Evolutionary conservation across 1,139 yeast genomes (phyloP), one percentile per base, ranked within the genome.

Genomic region (Debaryomyces robertsiae): DNA sequence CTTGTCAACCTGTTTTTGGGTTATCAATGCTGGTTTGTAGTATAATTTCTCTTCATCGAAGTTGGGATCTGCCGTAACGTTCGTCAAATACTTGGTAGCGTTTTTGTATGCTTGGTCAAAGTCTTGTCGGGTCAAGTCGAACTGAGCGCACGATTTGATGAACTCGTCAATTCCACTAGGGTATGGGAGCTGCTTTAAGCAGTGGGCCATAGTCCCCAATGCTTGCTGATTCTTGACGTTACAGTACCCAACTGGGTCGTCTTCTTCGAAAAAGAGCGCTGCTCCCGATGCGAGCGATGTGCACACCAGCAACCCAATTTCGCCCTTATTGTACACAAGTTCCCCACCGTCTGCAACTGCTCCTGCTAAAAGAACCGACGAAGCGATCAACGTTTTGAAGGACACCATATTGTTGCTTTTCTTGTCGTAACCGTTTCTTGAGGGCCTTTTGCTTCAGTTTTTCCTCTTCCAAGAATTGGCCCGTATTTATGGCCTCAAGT

Each of bases 91-190:
- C 6, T 53, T 33, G 10, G 75, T 63, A 11, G 77, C 77, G 47
- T 71, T 71, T 7, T 57, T 46, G 40, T 56, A 69, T n/a, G 75
- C 57, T n/a, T 47, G 60, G 13, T 57, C 40, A 42, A 65, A 61
- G 16, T 58, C 50, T 14, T 50, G 54, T 36, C 52, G 52, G 7
- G 75, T 65, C 42, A 70, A 57, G 18, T 42, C 58, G 49, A 39
- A 54, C 14, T 50, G 38, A 6, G 52, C 44, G 50, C 72, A 65
- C 23, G 39, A 34, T 10, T 52, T 46, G 7, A 46, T 38, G 41
- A 59, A 54, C 13, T 44, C 25, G 10, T 47, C 41, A n/a, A 54
- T 44, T 7, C 59, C 57, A 9, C 40, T 41, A 5, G 45, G 40
- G 38, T 51, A 45, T 16, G 64, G 60, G 30, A 52, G 30, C 32